Conservation (phyloP, 2,329 filamentous ascomycete species). For the Cryphonectria nitschkei region DNA sequence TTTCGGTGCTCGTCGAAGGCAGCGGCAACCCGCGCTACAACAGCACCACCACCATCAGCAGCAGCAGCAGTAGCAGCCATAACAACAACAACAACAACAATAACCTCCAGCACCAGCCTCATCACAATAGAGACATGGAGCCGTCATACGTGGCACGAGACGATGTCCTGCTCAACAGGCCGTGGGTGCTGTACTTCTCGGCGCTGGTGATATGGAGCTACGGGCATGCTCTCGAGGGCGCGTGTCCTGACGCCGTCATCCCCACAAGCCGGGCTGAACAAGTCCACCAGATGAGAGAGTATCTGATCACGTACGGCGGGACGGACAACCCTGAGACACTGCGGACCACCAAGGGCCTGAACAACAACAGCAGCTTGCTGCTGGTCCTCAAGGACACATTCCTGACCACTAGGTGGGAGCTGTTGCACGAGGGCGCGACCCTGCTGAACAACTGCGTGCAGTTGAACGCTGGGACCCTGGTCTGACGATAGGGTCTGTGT, state of each 20-base stretch:
- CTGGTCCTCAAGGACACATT: conserved; percentile 84
- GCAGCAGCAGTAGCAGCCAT: no score
- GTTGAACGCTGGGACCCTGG: conserved; percentile 45
- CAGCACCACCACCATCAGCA: not conserved
- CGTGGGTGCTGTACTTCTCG: conserved; percentile 95
- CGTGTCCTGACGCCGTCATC: conserved; percentile 57
- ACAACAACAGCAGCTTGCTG: conserved; percentile 79
- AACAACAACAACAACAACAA: no score
- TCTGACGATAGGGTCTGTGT: conserved; percentile 35
- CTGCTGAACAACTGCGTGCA: conserved; percentile 81
- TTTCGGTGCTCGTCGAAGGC: conserved; percentile 73
- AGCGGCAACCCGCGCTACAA: conserved; percentile 44
- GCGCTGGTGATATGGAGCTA: conserved; percentile 94
- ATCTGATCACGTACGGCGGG: conserved; percentile 72
- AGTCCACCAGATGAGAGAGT: conserved; percentile 77
- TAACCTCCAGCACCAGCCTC: conserved; percentile 24
- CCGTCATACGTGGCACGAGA: conserved; percentile 78
- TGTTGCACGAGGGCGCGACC: conserved; percentile 83
- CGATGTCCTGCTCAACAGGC: conserved; percentile 86
- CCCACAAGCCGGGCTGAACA: conserved; percentile 67
- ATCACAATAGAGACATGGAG: conserved; percentile 37
- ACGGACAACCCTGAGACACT: conserved; percentile 78
- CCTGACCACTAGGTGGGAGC: conserved; percentile 82
- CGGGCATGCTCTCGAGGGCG: conserved; percentile 86
- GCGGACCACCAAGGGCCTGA: conserved; percentile 73